Evolutionary conservation across 2,329 filamentous ascomycete genomes (phyloP), one percentile per base, ranked within the genome.

Genomic region (Passalora sequoiae): DNA sequence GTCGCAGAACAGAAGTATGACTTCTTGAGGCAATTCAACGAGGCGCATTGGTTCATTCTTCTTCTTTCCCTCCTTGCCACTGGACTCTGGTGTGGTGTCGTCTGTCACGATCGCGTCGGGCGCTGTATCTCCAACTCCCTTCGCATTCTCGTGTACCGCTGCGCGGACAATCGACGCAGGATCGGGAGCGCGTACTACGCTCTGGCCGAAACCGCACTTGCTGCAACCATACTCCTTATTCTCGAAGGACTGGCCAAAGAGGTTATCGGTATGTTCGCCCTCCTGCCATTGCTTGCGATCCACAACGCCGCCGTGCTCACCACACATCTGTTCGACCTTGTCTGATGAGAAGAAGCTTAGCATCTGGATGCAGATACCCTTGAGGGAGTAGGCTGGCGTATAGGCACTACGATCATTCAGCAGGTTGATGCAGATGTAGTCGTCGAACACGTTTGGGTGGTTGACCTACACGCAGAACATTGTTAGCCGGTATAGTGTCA

Each of bases 291-390:
- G 21, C 40, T 46, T 50, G 9, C 47, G 40, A 35, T 53, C 44
- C 12, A 56, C 44, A n/a, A 37, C 38, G 12, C 41, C 43, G 16
- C 52, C 50, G 13, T 51, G 19, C 9, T 51, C 50, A 21, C 45
- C 45, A 22, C 33, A 44, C 36, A 49, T 46, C 44, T 58, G 54
- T 38, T 57, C 52, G 32, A 57, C 43, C 9, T 38, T 43, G 27
- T 54, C 54, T 10, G 42, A 47, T 20, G 44, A 36, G 39, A 55
- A 57, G 43, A 57, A 55, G 33, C 38, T 48, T 13, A 58, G 43
- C 19, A 58, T 42, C 49, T 58, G 54, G 13, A 57, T 57, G 42
- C 50, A 56, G 32, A 58, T 52, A 21, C 50, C 45, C 27, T 55
- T 54, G 10, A 58, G 45, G 1, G 52, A 56, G 35, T 58, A 58